These are phyloP conservation scores for Senna siamea DNA, from an alignment of 306 rosid genomes.

Conservation along the genomic window DNA sequence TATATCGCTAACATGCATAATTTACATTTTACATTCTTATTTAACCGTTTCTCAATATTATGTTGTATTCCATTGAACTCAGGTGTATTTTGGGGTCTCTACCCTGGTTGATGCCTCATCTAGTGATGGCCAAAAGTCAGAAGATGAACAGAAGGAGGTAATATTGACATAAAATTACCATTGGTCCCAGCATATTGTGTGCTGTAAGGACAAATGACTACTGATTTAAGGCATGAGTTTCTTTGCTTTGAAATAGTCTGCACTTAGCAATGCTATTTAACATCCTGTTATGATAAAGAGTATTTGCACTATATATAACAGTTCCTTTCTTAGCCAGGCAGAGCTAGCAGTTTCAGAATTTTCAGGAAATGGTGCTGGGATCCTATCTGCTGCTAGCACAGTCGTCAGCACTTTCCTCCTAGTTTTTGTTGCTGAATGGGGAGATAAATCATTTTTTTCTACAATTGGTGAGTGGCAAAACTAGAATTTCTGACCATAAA, in stretches of 20 bases:
- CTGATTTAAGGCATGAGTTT: constrained; percentile 1
- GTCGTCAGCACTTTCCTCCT: constrained; percentile 71
- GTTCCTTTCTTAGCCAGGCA: constrained; percentile 72
- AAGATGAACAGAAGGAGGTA: constrained; percentile 98
- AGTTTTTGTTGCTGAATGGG: constrained; percentile 99
- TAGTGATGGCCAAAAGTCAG: constrained; percentile 73
- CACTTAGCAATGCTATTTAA: not conserved
- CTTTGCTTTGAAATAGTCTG: constrained; percentile 22
- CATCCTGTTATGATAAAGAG: not conserved
- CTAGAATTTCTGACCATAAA: constrained; percentile 19
- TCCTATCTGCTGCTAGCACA: constrained; percentile 83
- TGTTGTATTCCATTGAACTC: constrained; percentile 38
- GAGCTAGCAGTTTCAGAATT: constrained; percentile 91
- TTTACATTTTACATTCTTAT: constrained; percentile 28
- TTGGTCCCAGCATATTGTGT: constrained; percentile 21
- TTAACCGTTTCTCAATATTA: constrained; percentile 2
- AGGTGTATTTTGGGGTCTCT: constrained; percentile 95
- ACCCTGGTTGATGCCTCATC: constrained; percentile 90
- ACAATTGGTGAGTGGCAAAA: constrained; percentile 75
- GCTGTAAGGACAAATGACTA: constrained; percentile 8
- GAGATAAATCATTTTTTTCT: constrained; percentile 96
- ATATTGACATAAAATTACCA: constrained; percentile 28
- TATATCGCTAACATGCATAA: constrained; percentile 20
- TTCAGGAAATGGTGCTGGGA: constrained; percentile 88
- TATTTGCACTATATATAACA: not conserved